phyloP scores from a whole-genome alignment of 176 grass and related monocot species.

The sorghum (Sorghum bicolor) region Sorghum_bicolor_NCBIv3 NC_012878.2:53255001-53255500 shows the following conservation, averaged over 20 bases:
- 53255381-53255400: conserved; percentile 36
- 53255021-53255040: background rate
- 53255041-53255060: conserved; percentile 27
- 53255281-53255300: conserved; percentile 34
- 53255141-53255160: background rate
- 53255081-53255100: background rate
- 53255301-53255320: conserved; percentile 40
- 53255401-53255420: background rate
- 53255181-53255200: background rate
- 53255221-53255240: background rate
- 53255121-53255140: background rate
- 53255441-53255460: conserved; percentile 21
- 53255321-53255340: conserved; percentile 39
- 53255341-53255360: background rate
- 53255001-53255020: conserved; percentile 22
- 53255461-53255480: background rate
- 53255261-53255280: conserved; percentile 32
- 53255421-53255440: conserved; percentile 31
- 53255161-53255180: background rate
- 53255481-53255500: background rate
- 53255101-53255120: conserved; percentile 29
- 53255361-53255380: conserved; percentile 52
- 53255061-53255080: conserved; percentile 1
- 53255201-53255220: background rate
- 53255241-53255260: background rate